Percentiles rank a stretch among this genome's conserved stretches.
phyloP scores from a whole-genome alignment of 805 yeast genomes.

The Torulaspora delbrueckii region DNA sequence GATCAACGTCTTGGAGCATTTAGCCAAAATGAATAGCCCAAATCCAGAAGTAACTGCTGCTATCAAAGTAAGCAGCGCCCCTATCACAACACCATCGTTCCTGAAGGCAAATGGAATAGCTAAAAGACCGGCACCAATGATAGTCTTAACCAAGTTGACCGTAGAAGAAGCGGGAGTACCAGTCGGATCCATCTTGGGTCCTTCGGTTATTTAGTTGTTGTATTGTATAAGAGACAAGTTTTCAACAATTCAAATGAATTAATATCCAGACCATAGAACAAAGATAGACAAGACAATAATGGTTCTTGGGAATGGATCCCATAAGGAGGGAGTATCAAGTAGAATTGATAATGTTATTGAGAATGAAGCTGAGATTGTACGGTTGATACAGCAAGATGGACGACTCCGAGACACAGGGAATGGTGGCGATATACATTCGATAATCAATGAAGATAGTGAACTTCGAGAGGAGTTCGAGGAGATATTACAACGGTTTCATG shows the following conservation, averaged over 20 bases:
- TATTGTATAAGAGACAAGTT: background rate
- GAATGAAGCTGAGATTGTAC: slow-evolving; percentile 30
- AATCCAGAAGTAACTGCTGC: slow-evolving; percentile 65
- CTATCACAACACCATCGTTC: slow-evolving; percentile 61
- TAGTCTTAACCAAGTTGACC: slow-evolving; percentile 66
- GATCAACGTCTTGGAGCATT: slow-evolving; percentile 51
- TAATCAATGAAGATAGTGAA: slow-evolving; percentile 16
- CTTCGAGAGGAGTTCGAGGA: slow-evolving; percentile 15
- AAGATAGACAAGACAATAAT: background rate
- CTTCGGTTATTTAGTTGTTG: background rate
- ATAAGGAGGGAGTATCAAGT: slow-evolving; percentile 3
- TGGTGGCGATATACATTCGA: slow-evolving; percentile 17
- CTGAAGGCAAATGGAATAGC: slow-evolving; percentile 68
- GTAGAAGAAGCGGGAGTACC: slow-evolving; percentile 58
- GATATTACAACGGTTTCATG: slow-evolving; percentile 16
- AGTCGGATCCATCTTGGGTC: slow-evolving; percentile 20
- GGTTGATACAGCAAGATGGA: slow-evolving; percentile 15
- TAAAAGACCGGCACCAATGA: slow-evolving; percentile 71
- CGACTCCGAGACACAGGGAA: slow-evolving; percentile 12
- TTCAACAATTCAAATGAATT: background rate
- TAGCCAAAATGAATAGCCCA: slow-evolving; percentile 61
- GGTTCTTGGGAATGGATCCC: background rate
- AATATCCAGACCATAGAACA: background rate
- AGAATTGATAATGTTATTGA: slow-evolving; percentile 37
- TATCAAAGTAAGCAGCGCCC: slow-evolving; percentile 48